These are phyloP conservation scores for Setomelanomma holmii DNA, from an alignment of 2,329 filamentous ascomycete species.

Conservation along the genomic window DNA sequence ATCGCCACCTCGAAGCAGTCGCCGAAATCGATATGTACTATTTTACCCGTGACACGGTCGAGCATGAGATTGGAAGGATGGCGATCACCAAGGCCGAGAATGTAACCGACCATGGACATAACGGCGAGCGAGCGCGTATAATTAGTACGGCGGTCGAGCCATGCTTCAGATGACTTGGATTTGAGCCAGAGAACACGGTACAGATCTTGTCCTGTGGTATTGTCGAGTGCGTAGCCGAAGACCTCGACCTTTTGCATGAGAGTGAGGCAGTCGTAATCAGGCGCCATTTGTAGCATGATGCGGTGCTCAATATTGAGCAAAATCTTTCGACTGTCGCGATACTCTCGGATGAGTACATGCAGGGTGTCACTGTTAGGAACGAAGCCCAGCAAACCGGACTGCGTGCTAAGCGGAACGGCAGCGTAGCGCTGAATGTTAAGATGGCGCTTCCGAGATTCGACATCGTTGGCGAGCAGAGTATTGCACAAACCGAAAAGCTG, in stretches of 20 bases:
- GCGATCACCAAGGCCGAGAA: conserved; percentile 92
- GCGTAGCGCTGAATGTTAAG: conserved; percentile 95
- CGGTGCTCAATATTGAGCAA: conserved; percentile 98
- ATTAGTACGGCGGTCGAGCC: conserved; percentile 97
- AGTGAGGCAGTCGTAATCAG: conserved; percentile 97
- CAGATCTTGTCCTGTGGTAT: conserved; percentile 97
- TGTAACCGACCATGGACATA: conserved; percentile 99
- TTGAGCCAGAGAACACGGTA: conserved; percentile 99
- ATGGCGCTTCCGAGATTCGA: conserved; percentile 96
- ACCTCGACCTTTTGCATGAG: conserved; percentile 99
- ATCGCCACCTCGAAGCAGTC: conserved; percentile 99
- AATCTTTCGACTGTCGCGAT: conserved; percentile 96
- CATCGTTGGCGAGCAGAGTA: conserved; percentile 89
- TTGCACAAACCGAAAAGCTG: conserved; percentile 98
- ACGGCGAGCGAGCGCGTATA: conserved; percentile 97
- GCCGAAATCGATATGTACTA: conserved; percentile 98
- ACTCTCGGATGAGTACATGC: conserved; percentile 95
- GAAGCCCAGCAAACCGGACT: conserved; percentile 94
- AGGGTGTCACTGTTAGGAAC: conserved; percentile 97
- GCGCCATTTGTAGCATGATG: conserved; percentile 99
- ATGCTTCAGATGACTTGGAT: conserved; percentile 96
- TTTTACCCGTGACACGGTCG: conserved; percentile 92
- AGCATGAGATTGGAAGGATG: conserved; percentile 99
- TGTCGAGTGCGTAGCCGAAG: conserved; percentile 98
- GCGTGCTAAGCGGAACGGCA: conserved; percentile 95